Evolutionary conservation across 495 filamentous ascomycete species (phyloP).

Genomic region (Amniculicola lignicola): DNA sequence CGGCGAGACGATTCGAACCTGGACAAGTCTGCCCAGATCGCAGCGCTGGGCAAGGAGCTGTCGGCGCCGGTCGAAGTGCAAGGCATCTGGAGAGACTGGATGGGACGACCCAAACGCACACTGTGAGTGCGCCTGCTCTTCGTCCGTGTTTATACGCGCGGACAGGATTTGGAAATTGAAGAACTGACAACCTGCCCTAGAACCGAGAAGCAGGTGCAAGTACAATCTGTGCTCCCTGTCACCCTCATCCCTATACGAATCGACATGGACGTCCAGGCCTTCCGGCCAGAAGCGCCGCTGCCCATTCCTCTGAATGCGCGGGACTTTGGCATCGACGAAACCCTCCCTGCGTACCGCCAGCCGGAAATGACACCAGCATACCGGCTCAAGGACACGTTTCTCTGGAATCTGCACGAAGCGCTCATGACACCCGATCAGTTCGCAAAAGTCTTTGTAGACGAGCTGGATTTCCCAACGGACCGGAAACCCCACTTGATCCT

Average conservation of each 20-base stretch:
- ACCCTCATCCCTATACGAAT: conserved; percentile 95
- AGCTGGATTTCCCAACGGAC: conserved; percentile 83
- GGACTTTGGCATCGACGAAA: conserved; percentile 61
- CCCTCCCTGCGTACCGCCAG: conserved; percentile 68
- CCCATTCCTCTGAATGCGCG: conserved; percentile 60
- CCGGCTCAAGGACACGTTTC: conserved; percentile 85
- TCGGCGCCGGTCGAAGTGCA: conserved; percentile 75
- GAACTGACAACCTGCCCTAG: conserved; percentile 1
- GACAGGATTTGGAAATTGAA: neutral
- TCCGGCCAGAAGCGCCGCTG: conserved; percentile 69
- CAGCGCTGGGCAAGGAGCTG: conserved; percentile 84
- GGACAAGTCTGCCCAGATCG: conserved; percentile 59
- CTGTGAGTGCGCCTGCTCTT: conserved; percentile 42
- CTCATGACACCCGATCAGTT: conserved; percentile 94
- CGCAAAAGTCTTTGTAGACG: conserved; percentile 82
- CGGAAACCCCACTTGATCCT: conserved; percentile 55
- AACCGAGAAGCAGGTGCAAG: conserved; percentile 72
- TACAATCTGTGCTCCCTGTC: conserved; percentile 79
- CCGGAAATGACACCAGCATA: conserved; percentile 77
- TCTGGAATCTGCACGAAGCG: conserved; percentile 97
- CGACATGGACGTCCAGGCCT: conserved; percentile 83
- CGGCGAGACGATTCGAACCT: conserved; percentile 68
- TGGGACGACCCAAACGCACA: conserved; percentile 66
- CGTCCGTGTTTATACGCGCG: neutral
- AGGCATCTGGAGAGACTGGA: conserved; percentile 92